Conservation (phyloP, 106 monocot species). For the Acorus gramineus region DNA sequence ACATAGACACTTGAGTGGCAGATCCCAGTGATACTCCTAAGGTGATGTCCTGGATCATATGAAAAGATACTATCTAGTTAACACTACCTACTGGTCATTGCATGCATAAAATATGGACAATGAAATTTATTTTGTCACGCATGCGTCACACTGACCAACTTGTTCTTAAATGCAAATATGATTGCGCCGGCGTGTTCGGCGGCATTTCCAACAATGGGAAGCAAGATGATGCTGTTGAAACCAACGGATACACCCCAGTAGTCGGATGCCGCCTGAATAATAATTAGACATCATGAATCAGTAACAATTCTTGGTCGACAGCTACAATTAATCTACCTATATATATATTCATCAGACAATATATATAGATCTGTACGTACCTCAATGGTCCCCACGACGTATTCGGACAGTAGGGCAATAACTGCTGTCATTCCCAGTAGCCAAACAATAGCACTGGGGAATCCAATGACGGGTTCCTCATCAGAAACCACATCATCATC, state of each 20-base stretch:
- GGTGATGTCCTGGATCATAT: slow-evolving; percentile 12
- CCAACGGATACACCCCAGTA: background rate
- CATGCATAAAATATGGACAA: background rate
- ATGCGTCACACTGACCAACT: slow-evolving; percentile 1
- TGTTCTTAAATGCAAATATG: too few relatives aligned
- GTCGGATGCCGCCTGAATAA: slow-evolving; percentile 15
- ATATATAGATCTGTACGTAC: slow-evolving; percentile 9
- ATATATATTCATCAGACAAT: background rate
- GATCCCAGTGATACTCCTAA: slow-evolving; percentile 25
- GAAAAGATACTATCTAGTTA: too few relatives aligned
- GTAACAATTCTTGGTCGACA: too few relatives aligned
- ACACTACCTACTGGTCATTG: too few relatives aligned
- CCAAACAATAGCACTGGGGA: slow-evolving; percentile 41
- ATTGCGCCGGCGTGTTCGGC: too few relatives aligned
- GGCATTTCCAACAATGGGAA: background rate
- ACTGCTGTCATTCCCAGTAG: slow-evolving; percentile 31
- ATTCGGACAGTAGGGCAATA: slow-evolving; percentile 48
- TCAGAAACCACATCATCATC: slow-evolving; percentile 28
- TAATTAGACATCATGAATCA: background rate
- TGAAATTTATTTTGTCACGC: background rate
- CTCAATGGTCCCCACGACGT: slow-evolving; percentile 52
- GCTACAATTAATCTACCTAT: background rate
- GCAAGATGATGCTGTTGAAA: background rate
- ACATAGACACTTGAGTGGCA: slow-evolving; percentile 24
- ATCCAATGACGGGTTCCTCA: slow-evolving; percentile 47